Evolutionary conservation across 345 rosid species (phyloP).

Genomic region (Leavenworthia alabamica): DNA sequence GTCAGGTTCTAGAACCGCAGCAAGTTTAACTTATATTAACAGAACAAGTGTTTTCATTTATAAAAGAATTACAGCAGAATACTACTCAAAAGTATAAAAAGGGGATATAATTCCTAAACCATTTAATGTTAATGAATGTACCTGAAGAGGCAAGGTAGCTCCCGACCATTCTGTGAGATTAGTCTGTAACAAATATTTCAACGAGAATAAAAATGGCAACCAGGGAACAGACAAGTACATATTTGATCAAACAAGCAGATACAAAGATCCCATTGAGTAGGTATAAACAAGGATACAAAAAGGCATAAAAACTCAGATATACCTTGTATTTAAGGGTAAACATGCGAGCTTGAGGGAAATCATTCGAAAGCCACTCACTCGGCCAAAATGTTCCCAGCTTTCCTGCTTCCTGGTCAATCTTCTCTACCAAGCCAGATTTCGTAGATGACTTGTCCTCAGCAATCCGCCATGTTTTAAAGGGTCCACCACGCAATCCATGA

Average conservation of each 20-base stretch:
- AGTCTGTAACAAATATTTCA: constrained; percentile 55
- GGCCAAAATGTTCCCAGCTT: constrained; percentile 97
- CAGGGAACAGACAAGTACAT: neutral
- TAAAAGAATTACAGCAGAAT: neutral
- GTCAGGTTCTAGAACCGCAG: neutral
- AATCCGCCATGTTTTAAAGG: constrained; percentile 92
- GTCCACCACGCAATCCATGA: constrained; percentile 95
- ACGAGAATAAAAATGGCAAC: constrained; percentile 6
- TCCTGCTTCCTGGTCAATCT: constrained; percentile 98
- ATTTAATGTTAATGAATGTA: constrained; percentile 17
- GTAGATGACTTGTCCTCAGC: constrained; percentile 80
- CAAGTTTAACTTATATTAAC: neutral
- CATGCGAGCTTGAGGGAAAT: constrained; percentile 80
- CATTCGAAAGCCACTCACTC: constrained; percentile 87
- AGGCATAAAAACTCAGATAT: constrained; percentile 25
- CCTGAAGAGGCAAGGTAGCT: constrained; percentile 97
- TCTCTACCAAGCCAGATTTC: constrained; percentile 93
- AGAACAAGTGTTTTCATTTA: neutral
- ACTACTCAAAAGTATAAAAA: neutral
- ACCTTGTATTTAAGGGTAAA: constrained; percentile 94
- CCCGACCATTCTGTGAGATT: constrained; percentile 95
- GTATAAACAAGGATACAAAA: neutral
- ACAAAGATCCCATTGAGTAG: neutral
- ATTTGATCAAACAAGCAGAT: too few species aligned
- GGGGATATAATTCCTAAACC: neutral